Percentiles rank a stretch among this genome's conserved stretches.
Conservation (phyloP, 75 land plant genomes). For the Ceratopteris richardii region DNA sequence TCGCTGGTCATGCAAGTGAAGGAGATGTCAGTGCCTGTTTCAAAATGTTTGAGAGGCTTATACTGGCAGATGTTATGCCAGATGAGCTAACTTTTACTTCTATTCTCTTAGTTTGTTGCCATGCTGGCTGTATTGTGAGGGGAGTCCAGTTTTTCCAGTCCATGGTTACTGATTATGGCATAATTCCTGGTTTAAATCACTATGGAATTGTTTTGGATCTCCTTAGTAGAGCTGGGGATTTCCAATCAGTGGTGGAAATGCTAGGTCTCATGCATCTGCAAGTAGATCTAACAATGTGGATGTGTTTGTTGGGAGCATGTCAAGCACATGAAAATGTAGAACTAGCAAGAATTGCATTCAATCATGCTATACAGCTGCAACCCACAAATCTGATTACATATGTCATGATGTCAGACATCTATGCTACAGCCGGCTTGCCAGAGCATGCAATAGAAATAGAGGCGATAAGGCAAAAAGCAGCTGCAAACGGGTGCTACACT, state of each 20-base stretch:
- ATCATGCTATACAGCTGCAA: background rate
- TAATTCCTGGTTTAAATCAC: background rate
- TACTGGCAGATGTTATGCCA: background rate
- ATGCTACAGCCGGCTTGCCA: background rate
- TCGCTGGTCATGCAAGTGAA: background rate
- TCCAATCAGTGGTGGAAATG: background rate
- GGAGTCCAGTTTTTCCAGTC: background rate
- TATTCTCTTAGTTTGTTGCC: background rate
- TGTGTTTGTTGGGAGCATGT: background rate
- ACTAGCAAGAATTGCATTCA: background rate
- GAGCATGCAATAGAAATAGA: too few relatives aligned
- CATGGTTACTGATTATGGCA: background rate
- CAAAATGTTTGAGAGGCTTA: background rate
- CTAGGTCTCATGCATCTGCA: background rate
- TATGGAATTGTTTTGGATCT: background rate
- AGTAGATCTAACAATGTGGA: background rate
- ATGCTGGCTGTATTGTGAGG: background rate
- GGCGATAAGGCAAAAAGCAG: too few relatives aligned
- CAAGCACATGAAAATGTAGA: background rate
- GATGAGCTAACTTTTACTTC: background rate
- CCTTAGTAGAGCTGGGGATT: background rate
- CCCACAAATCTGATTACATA: background rate
- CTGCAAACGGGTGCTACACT: too few relatives aligned
- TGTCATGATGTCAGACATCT: constrained; percentile 2
- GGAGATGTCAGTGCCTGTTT: background rate